Percentiles rank a stretch among this genome's conserved stretches.
Conservation (phyloP, 768 basidiomycete species). For the Kwoniella sp. region DNA sequence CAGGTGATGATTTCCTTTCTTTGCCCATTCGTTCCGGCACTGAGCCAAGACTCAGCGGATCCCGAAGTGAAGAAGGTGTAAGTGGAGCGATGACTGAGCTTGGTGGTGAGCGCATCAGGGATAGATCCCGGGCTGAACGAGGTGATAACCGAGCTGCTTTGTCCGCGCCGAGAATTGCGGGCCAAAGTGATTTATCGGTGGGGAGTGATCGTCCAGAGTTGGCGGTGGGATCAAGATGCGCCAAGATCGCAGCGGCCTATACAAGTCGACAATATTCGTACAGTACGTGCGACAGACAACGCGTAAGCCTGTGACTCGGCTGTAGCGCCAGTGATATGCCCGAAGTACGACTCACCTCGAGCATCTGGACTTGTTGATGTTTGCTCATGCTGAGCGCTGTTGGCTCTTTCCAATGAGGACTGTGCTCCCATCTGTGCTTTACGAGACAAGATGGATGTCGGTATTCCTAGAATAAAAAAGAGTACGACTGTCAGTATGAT, state of each 20-base stretch:
- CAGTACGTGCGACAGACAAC: neutral
- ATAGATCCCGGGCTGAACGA: conserved; percentile 34
- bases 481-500: neutral
- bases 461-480: conserved; percentile 51
- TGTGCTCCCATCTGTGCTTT: conserved; percentile 98
- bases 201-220: conserved; percentile 74
- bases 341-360: conserved; percentile 67
- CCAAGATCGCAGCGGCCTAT: conserved; percentile 93
- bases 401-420: conserved; percentile 92
- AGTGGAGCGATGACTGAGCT: conserved; percentile 42
- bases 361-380: conserved; percentile 94
- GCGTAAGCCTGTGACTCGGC: neutral
- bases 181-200: conserved; percentile 92
- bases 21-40: conserved; percentile 22
- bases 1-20: conserved; percentile 46
- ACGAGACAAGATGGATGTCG: conserved; percentile 88
- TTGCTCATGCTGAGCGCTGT: conserved; percentile 88
- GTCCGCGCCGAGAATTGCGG: conserved; percentile 51
- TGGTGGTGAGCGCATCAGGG: conserved; percentile 42
- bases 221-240: conserved; percentile 72
- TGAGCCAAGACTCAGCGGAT: conserved; percentile 31
- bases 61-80: conserved; percentile 44
- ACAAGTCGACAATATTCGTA: no score
- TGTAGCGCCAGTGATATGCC: neutral
- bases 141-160: conserved; percentile 20